These are phyloP conservation scores for Paspalum vaginatum DNA, from an alignment of 176 grass and related monocot genomes.

Conservation along the genomic window DNA sequence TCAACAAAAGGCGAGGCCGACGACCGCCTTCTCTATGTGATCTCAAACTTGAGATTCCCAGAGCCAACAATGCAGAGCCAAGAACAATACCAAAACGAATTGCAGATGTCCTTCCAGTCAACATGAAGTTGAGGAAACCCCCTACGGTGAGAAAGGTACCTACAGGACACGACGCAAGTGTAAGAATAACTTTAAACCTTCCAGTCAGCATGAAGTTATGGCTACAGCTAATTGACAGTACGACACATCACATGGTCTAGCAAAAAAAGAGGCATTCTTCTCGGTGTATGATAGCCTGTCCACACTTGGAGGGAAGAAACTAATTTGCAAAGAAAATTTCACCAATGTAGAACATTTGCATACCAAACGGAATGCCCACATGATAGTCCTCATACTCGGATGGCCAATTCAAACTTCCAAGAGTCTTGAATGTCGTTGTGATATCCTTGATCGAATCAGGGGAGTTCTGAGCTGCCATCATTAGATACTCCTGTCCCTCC, in stretches of 20 bases:
- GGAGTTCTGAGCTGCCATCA: slow-evolving; percentile 66
- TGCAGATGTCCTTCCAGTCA: slow-evolving; percentile 84
- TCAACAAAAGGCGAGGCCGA: slow-evolving; percentile 65
- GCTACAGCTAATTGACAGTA: background rate
- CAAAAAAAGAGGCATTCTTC: background rate
- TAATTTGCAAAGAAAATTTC: slow-evolving; percentile 1
- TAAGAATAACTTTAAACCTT: slow-evolving; percentile 11
- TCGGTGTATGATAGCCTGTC: background rate
- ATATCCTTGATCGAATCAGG: slow-evolving; percentile 84
- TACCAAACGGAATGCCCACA: slow-evolving; percentile 89
- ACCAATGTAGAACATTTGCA: slow-evolving; percentile 20
- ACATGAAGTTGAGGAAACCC: slow-evolving; percentile 86
- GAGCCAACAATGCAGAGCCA: slow-evolving; percentile 72
- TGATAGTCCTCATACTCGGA: slow-evolving; percentile 81
- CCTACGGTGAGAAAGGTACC: slow-evolving; percentile 77
- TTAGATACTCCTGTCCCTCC: slow-evolving; percentile 86
- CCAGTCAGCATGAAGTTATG: background rate
- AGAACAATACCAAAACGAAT: slow-evolving; percentile 88
- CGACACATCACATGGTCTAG: background rate
- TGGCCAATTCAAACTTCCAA: slow-evolving; percentile 55
- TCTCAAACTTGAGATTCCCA: slow-evolving; percentile 80
- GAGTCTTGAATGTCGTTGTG: slow-evolving; percentile 49
- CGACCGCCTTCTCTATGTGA: slow-evolving; percentile 54
- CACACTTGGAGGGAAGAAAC: background rate
- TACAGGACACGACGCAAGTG: slow-evolving; percentile 41